Percentiles rank a stretch among this genome's conserved stretches.
Evolutionary conservation across 139 green algal species (phyloP).

Genomic region (Deuterostichococcus epilithicus): DNA sequence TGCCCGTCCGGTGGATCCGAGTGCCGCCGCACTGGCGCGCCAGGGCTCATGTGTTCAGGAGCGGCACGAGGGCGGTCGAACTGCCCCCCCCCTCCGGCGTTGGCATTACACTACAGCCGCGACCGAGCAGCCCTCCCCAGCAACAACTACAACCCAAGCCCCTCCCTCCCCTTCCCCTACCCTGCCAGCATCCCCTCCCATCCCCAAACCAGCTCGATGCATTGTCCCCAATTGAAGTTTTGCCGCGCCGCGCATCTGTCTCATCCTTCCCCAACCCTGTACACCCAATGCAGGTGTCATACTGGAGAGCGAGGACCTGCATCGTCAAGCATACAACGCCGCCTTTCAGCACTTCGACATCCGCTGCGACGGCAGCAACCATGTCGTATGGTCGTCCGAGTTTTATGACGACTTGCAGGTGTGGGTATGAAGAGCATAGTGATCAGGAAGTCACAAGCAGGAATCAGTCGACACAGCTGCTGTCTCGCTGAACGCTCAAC

Average conservation of each 20-base stretch:
- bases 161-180: not conserved
- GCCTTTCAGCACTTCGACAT: conserved; percentile 81
- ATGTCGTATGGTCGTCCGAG: conserved; percentile 66
- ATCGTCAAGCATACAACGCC: conserved; percentile 87
- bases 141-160: not conserved
- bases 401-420: conserved; percentile 90
- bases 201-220: not conserved
- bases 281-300: conserved; percentile 63
- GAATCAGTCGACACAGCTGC: too few relatives aligned
- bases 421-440: too few relatives aligned
- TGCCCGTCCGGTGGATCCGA: not conserved
- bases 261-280: not conserved
- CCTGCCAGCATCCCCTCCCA: not conserved
- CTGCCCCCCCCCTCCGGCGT: too few relatives aligned
- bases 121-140: too few relatives aligned
- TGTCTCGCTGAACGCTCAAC: too few relatives aligned
- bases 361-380: conserved; percentile 10
- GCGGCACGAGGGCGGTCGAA: too few relatives aligned
- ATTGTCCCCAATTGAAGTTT: not conserved
- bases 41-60: too few relatives aligned
- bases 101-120: too few relatives aligned
- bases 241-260: not conserved
- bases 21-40: too few relatives aligned
- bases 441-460: too few relatives aligned
- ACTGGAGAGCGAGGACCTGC: conserved; percentile 87